Percentiles rank a stretch among this genome's conserved stretches.
Conservation (phyloP, 2,329 filamentous ascomycete species). For the Grosmannia serpens region DNA sequence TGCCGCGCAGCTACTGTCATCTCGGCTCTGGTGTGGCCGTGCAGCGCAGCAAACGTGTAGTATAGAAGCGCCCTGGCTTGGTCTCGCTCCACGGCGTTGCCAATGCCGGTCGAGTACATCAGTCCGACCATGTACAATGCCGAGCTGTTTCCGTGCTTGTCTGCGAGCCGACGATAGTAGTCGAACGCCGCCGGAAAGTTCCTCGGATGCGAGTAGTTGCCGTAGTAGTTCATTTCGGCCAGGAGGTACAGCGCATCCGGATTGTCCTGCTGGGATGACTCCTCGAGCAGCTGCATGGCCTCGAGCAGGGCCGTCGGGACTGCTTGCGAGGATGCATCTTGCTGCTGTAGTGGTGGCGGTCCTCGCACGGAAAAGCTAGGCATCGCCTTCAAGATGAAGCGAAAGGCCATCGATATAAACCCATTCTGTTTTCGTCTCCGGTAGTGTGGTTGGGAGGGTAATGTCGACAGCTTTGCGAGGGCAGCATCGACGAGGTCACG, state of each 20-base stretch:
- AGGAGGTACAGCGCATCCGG: constrained; percentile 81
- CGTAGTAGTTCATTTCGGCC: constrained; percentile 93
- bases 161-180: constrained; percentile 69
- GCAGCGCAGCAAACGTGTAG: constrained; percentile 83
- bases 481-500: constrained; percentile 43
- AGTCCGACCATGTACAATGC: constrained; percentile 93
- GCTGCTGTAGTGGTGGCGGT: constrained; percentile 20
- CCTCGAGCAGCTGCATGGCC: constrained; percentile 40
- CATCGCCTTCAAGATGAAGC: constrained; percentile 34
- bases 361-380: constrained; percentile 37
- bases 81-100: constrained; percentile 66
- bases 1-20: constrained; percentile 90
- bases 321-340: constrained; percentile 21
- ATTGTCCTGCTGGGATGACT: constrained; percentile 44
- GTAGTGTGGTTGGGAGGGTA: constrained; percentile 32
- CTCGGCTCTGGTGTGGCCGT: constrained; percentile 72
- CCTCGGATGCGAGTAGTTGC: constrained; percentile 79
- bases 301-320: constrained; percentile 34
- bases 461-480: constrained; percentile 35
- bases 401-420: constrained; percentile 30
- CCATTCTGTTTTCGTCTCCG: constrained; percentile 31
- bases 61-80: constrained; percentile 89
- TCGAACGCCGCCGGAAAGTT: constrained; percentile 71
- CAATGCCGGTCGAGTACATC: constrained; percentile 90
- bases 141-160: constrained; percentile 71